Conservation (phyloP, 768 basidiomycete genomes). For the Pulveroboletus frians region DNA sequence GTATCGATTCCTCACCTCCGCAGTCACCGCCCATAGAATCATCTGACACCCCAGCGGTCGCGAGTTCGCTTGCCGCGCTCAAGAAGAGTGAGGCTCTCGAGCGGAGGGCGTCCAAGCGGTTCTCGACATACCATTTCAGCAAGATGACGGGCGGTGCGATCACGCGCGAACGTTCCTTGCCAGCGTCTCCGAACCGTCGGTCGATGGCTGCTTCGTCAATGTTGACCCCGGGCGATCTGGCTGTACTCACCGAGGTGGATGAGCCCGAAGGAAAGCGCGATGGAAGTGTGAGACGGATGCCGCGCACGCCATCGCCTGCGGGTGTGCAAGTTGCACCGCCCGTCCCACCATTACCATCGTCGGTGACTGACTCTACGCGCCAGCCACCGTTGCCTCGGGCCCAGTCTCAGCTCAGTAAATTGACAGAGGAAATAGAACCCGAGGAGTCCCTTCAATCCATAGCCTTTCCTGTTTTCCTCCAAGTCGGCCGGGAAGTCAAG, state of each 20-base stretch:
- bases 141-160: slow-evolving; percentile 73
- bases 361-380: slow-evolving; percentile 36
- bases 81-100: slow-evolving; percentile 83
- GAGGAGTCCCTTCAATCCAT: slow-evolving; percentile 14
- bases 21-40: slow-evolving; percentile 35
- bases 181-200: slow-evolving; percentile 52
- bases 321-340: slow-evolving; percentile 25
- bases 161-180: slow-evolving; percentile 44
- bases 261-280: slow-evolving; percentile 32
- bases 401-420: slow-evolving; percentile 10
- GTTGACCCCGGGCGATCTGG: slow-evolving; percentile 67
- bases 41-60: slow-evolving; percentile 57
- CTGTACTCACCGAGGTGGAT: slow-evolving; percentile 69
- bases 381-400: slow-evolving; percentile 1
- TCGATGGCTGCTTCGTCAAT: slow-evolving; percentile 60
- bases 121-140: slow-evolving; percentile 89
- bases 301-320: slow-evolving; percentile 35
- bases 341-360: slow-evolving; percentile 48
- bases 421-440: slow-evolving; percentile 17
- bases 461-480: slow-evolving; percentile 74
- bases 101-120: slow-evolving; percentile 90
- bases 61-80: slow-evolving; percentile 80
- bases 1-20: slow-evolving; percentile 29
- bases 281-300: slow-evolving; percentile 24
- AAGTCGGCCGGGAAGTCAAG: slow-evolving; percentile 87